Base-by-base conservation (phyloP, 1,284 basidiomycete species). In the Abortiporus biennis region DNA sequence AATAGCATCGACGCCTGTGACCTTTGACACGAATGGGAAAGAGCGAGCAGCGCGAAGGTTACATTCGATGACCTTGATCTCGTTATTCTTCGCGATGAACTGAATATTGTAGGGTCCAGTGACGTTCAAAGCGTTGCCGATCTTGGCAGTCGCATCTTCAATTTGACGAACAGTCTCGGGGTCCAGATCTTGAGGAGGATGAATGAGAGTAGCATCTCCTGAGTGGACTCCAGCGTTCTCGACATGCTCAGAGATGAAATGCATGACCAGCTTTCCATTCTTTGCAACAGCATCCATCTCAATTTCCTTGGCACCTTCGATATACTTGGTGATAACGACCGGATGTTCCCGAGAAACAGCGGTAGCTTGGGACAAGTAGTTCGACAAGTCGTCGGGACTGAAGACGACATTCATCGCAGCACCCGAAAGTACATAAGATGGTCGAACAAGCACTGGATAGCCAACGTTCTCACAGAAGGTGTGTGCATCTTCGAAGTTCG, bases 1-100 rank as follows among this genome's bases (percentile, higher is more conserved):
- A 53, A 99, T 97, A 3, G 94, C 94, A 59, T 99, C 94, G 53
- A 97, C 76, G 25, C 93, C 93, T 4, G 95, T 97, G 47, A 97
- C 94, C 69, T 99, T 99, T 29, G 92, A 95, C 34, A 99, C 95
- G 72, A 99, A 99, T 42, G 96, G 95, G 83, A 97, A 98, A 1
- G 95, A 98, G 47, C 96, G 84, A 21, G 95, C 94, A 2, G 96
- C 96, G 48, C 95, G 92, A 30, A 99, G 74, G 66, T 99, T 99
- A 69, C 95, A 99, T 66, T 99, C 95, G 62, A 99, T 99, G 55
- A 99, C 95, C 77, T 99, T 97, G 77, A 98, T 98, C 66, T 98
- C 95, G 70, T 98, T 98, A 71, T 98, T 89, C 78, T 99, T 99
- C 45, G 94, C 94, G 56, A 99, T 97, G 70, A 99, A 97, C 70